Percentiles rank a stretch among this genome's conserved stretches.
Conservation (phyloP, 768 basidiomycete genomes). For the Tylopilus intermedius region DNA sequence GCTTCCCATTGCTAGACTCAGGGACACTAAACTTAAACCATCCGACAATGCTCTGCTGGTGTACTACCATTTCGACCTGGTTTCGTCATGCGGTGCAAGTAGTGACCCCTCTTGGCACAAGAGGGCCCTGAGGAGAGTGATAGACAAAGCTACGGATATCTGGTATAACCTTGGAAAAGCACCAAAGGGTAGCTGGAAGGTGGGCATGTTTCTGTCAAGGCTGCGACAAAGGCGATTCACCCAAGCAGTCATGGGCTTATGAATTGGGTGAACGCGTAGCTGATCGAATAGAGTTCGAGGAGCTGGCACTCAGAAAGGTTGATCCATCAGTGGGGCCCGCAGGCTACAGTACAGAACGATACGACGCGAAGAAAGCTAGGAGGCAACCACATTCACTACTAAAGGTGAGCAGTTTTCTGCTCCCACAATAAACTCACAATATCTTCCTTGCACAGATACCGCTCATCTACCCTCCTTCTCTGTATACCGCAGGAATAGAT, state of each 20-base stretch:
- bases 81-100: conserved; percentile 28
- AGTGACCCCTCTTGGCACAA: conserved; percentile 26
- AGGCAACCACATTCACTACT: conserved; percentile 4
- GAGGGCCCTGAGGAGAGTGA: conserved; percentile 40
- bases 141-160: conserved; percentile 46
- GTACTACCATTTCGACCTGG: conserved; percentile 40
- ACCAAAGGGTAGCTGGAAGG: conserved; percentile 66
- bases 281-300: conserved; percentile 76
- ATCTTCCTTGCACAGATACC: conserved; percentile 43
- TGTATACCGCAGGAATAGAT: conserved; percentile 40
- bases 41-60: conserved; percentile 26
- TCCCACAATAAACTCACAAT: neutral
- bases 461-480: conserved; percentile 41
- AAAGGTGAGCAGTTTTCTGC: conserved; percentile 11
- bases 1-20: conserved; percentile 36
- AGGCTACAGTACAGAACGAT: conserved; percentile 11
- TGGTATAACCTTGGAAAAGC: conserved; percentile 72
- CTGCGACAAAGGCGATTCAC: conserved; percentile 6
- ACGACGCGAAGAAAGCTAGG: conserved; percentile 9
- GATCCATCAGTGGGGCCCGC: conserved; percentile 67
- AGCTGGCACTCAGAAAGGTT: conserved; percentile 66
- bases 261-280: conserved; percentile 61
- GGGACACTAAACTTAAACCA: conserved; percentile 8
- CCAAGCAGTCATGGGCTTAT: conserved; percentile 51
- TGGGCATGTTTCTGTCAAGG: conserved; percentile 29